Evolutionary conservation across 495 filamentous ascomycete species (phyloP), one percentile per base, ranked within the genome.

Genomic region (Penicillium goetzii): DNA sequence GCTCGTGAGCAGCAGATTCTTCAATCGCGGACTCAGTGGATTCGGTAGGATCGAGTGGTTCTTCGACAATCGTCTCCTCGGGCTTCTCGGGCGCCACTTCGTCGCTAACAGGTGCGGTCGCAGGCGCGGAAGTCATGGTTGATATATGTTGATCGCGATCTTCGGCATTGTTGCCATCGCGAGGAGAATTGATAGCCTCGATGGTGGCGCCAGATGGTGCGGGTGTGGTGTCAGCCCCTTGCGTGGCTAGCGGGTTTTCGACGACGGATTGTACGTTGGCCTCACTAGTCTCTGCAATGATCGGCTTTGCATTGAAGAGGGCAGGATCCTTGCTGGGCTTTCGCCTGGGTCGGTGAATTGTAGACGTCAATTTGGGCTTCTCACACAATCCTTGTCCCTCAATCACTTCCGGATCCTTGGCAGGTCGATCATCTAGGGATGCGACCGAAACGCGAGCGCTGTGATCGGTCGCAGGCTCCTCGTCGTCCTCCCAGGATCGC

Each of bases 341-440:
- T 32, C 74, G 69, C 61, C 67, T 74, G 17, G 77, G 77, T 58
- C 74, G 70, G 49, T 77, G 75, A 26, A 72, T 65, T 30, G 66
- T 54, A 53, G 73, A 70, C 26, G 70, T 66, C 60, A 71, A 50
- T 52, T 59, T 74, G 9, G 75, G 74, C 59, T 74, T 75, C 54
- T 78, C 76, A 30, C 68, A 66, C 63, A 68, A 74, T 33, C 75
- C 77, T 57, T 68, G 73, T 15, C 74, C 78, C 56, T 80, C 78
- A 49, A 80, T 75, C 5, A 76, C 60, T 59, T 80, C 74, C 2
- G 69, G 53, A 21, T 73, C 67, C 11, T 68, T 53, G 49, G 66
- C 54, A 26, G 59, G 51, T 38, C 45, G 55, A 63, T 76, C 70
- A 43, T 56, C 68, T 28, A 73, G 32, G 28, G 72, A 68, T 45